Conservation (phyloP, 495 filamentous ascomycete genomes). For the Penicillium dipodomyicola region DNA sequence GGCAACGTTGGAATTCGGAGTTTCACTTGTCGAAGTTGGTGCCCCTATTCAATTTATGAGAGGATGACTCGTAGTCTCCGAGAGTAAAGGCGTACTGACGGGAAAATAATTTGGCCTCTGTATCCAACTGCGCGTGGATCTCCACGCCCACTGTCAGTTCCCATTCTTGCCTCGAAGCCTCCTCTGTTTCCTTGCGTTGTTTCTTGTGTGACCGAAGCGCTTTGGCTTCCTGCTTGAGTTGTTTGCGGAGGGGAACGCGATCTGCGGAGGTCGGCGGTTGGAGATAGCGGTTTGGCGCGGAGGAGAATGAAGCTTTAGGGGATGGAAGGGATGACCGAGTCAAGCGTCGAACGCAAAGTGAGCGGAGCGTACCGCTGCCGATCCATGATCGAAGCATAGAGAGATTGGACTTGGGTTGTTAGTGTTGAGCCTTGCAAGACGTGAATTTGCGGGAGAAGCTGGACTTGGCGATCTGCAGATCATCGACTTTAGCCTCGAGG, state of each 20-base stretch:
- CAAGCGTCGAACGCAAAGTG: conserved; percentile 17
- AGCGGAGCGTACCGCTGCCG: conserved; percentile 32
- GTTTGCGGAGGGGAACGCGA: conserved; percentile 63
- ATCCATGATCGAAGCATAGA: conserved; percentile 41
- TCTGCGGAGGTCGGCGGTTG: conserved; percentile 30
- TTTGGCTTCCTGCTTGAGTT: conserved; percentile 71
- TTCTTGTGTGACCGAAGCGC: conserved; percentile 38
- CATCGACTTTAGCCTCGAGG: conserved; percentile 1
- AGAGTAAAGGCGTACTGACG: conserved; percentile 23
- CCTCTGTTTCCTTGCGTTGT: conserved; percentile 38
- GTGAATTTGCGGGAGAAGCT: conserved; percentile 12
- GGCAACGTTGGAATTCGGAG: conserved; percentile 81
- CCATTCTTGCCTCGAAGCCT: conserved; percentile 56
- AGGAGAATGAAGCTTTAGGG: conserved; percentile 13
- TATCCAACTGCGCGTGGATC: conserved; percentile 95
- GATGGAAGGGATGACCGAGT: conserved; percentile 7
- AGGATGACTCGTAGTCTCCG: background rate
- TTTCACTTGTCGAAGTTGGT: conserved; percentile 62
- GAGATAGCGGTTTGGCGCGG: conserved; percentile 20
- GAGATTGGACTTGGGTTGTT: conserved; percentile 3
- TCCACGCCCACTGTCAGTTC: conserved; percentile 93
- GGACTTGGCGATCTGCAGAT: conserved; percentile 20
- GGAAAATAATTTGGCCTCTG: conserved; percentile 80
- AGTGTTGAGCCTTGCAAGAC: background rate
- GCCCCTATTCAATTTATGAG: conserved; percentile 46